These are phyloP conservation scores for Platanthera zijinensis DNA, from an alignment of 106 monocot genomes.

Conservation along the genomic window DNA sequence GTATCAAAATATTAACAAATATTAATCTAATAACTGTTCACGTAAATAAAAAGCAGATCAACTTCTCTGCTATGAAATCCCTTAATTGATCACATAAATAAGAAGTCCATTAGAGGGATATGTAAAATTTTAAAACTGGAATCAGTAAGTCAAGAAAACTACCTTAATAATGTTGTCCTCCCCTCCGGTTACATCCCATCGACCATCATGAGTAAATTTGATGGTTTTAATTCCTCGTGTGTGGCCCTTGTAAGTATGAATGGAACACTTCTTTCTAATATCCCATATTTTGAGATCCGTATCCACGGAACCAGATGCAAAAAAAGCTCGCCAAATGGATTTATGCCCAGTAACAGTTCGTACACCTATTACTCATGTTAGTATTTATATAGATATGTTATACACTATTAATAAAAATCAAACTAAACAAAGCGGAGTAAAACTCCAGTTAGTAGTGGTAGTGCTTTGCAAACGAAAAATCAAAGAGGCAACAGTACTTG, in stretches of 20 bases:
- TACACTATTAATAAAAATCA: too few relatives aligned
- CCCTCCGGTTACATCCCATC: constrained; percentile 96
- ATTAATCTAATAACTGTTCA: too few relatives aligned
- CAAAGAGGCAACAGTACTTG: too few relatives aligned
- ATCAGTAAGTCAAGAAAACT: constrained; percentile 2
- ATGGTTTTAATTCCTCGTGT: constrained; percentile 58
- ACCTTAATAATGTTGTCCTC: constrained; percentile 87
- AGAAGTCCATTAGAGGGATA: constrained; percentile 6
- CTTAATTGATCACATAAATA: constrained; percentile 34
- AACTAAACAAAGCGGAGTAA: too few relatives aligned
- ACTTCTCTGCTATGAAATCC: constrained; percentile 95
- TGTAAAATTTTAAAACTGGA: neutral
- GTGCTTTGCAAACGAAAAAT: too few relatives aligned
- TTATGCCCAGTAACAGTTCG: constrained; percentile 74
- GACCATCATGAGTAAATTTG: constrained; percentile 86
- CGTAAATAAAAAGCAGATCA: neutral
- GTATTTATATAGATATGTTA: too few relatives aligned
- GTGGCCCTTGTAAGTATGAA: constrained; percentile 92
- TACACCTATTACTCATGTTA: too few relatives aligned
- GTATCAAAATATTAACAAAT: too few relatives aligned
- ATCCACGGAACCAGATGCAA: constrained; percentile 87
- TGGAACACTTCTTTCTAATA: constrained; percentile 85
- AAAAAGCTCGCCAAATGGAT: constrained; percentile 87
- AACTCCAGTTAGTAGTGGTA: too few relatives aligned
- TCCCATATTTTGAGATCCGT: constrained; percentile 97